A percentile compares a stretch with the other conserved stretches of the same genome.
phyloP scores from a whole-genome alignment of 352 stramenopile species.

The Phytophthora agathidicida region DNA sequence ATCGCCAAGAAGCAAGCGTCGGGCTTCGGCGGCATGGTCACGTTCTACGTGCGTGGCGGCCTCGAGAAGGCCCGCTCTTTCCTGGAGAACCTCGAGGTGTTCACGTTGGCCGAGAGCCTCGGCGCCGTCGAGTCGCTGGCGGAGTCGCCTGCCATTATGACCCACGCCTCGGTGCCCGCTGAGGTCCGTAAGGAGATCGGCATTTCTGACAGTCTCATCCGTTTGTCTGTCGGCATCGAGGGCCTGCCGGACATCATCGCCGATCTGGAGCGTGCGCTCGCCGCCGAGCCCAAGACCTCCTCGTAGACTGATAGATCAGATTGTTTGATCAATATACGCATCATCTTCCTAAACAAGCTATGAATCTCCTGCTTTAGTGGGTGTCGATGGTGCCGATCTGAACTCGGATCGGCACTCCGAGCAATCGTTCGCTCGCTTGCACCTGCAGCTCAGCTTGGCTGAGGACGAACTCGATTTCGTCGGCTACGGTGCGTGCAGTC shows the following conservation, averaged over 20 bases:
- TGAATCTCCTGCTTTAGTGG: constrained; percentile 3
- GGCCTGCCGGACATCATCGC: constrained; percentile 91
- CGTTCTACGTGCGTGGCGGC: constrained; percentile 94
- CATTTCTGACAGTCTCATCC: constrained; percentile 94
- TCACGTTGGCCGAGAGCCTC: constrained; percentile 95
- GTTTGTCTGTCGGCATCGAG: constrained; percentile 93
- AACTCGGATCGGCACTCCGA: constrained; percentile 53
- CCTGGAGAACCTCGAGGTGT: constrained; percentile 93
- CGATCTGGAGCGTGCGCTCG: constrained; percentile 85
- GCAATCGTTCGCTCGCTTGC: constrained; percentile 40
- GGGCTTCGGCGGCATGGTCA: constrained; percentile 87
- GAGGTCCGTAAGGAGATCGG: constrained; percentile 89
- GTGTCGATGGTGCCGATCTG: constrained; percentile 46
- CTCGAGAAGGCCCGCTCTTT: constrained; percentile 88
- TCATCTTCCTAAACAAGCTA: neutral
- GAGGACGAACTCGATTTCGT: constrained; percentile 52
- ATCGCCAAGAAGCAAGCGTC: constrained; percentile 83
- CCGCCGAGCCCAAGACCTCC: constrained; percentile 43
- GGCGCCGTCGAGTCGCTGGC: constrained; percentile 93
- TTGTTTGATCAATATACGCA: constrained; percentile 5
- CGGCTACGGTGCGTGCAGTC: constrained; percentile 21
- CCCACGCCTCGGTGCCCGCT: constrained; percentile 91
- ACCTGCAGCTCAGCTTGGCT: constrained; percentile 48
- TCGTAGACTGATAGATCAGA: constrained; percentile 30
- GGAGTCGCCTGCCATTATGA: constrained; percentile 96